Base-by-base conservation (phyloP, 2,329 filamentous ascomycete genomes). In the Penicillium aurantiogriseum region DNA sequence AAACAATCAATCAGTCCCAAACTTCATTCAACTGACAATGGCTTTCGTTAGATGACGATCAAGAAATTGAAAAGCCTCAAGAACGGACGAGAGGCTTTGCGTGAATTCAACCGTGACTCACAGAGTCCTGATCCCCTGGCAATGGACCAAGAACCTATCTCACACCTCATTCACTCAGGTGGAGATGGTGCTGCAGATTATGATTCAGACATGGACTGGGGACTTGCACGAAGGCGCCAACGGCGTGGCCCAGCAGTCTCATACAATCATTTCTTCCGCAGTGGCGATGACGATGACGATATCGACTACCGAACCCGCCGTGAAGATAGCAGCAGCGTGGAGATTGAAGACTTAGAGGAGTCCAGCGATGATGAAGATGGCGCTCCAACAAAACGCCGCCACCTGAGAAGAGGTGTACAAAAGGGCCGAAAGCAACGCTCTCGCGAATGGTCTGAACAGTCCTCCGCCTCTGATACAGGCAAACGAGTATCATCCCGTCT, bases 401-500 rank as follows among this genome's bases (percentile, higher is more conserved):
- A 38, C 2, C n/a, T 40, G 9, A 56, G 42, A 21, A 44, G 36
- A 43, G 40, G 47, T 19, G 53, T 44, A 5, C 57, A n/a, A n/a
- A 53, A 40, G 23, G 29, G 21, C 27, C 48, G 8, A 35, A 36
- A 31, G 21, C 25, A 17, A 44, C 42, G 8, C 40, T 11, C 8
- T n/a, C 35, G 21, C 19, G 21, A 47, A 29, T 46, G 56, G 8
- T 53, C 45, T 3, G 60, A 68, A 17, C 57, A 64, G 4, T 49
- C 62, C 27, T 56, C 54, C 27, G 51, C 38, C 25, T 47, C 57
- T 4, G 44, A 53, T 2, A 59, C 27, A 33, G 65, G 59, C 15
- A 68, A 63, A 9, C 69, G 74, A 10, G 63, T 59, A 33, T 78
- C 75, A 6, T 69, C 65, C 13, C 66, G 76, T 31, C 61, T 66